Base-by-base conservation (phyloP, 306 rosid genomes). In the Dicorynia guianensis region DNA sequence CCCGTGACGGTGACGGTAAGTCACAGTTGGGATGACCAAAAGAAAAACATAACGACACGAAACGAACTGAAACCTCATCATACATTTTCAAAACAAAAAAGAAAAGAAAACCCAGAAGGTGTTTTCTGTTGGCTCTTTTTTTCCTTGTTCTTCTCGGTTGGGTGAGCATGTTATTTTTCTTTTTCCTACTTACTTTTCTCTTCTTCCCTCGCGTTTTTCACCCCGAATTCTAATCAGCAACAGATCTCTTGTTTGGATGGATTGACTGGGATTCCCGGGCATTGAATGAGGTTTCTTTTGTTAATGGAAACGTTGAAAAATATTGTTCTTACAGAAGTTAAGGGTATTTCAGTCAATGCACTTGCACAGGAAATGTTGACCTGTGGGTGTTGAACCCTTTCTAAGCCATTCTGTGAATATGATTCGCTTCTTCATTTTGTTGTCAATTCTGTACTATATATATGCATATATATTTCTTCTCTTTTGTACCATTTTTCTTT, bases 1-100 rank as follows among this genome's bases (percentile, higher is more conserved):
- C 66, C 74, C 92, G 90, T 34, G 89, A 83, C 88, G 84, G 84
- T 69, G 89, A 89, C 86, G 81, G 85, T 83, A 76, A 78, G 83
- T 72, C 84, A 14, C 67, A 43, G 46, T 49, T 42, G 44, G 75
- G 76, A 68, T 36, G 81, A 75, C 54, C 62, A 15, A 40, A 40
- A 2, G 30, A 60, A 72, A 10, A 4, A 62, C 3, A 59, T 14
- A 69, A 18, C 47, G 34, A 18, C 72, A 34, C 63, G 19, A 42
- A 33, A 63, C 68, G 79, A 11, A 76, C 72, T 69, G 14, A 12
- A 40, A 49, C 30, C 46, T 12, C 63, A 55, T 43, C 56, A 42
- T 14, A 55, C 59, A 76, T 8, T 8, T 4, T 3, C 20, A n/a
- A 48, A 47, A 63, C 55, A 35, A 34, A 34, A 64, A 60, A 47